Evolutionary conservation across 805 yeast species (phyloP).

Genomic region (Barnettozyma sucrosica): DNA sequence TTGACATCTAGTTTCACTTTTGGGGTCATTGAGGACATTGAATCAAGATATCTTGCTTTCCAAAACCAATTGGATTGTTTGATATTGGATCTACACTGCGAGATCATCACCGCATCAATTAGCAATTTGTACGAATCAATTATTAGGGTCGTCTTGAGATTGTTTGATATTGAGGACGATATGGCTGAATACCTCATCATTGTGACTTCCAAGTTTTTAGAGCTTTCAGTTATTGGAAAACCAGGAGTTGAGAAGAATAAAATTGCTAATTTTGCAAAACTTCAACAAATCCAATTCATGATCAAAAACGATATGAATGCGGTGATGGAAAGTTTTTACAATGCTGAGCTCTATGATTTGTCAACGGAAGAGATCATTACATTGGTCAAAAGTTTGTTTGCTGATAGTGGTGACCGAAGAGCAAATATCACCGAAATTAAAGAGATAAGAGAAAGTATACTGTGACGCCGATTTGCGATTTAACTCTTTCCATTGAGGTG

Average conservation of each 20-base stretch:
- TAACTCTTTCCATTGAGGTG: not conserved
- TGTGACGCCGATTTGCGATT: not conserved
- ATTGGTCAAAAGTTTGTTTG: conserved; percentile 34
- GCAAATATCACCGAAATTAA: conserved; percentile 32
- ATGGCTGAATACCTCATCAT: conserved; percentile 20
- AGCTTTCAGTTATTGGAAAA: conserved; percentile 14
- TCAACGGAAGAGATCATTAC: conserved; percentile 31
- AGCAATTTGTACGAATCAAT: conserved; percentile 18
- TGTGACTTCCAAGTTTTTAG: conserved; percentile 15
- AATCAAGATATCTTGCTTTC: conserved; percentile 6
- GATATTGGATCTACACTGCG: not conserved
- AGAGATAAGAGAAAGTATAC: conserved; percentile 29
- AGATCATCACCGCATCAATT: conserved; percentile 12
- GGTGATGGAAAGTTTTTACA: conserved; percentile 35
- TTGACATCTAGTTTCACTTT: conserved; percentile 14
- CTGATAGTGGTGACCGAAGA: conserved; percentile 33
- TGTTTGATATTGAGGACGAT: conserved; percentile 20
- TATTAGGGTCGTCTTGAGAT: conserved; percentile 14
- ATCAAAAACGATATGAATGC: conserved; percentile 33
- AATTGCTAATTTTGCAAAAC: conserved; percentile 18
- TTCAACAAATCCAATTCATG: conserved; percentile 20
- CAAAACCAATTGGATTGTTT: conserved; percentile 8
- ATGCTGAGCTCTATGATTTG: conserved; percentile 36
- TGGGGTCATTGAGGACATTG: conserved; percentile 12
- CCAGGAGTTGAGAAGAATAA: not conserved